Evolutionary conservation across 257 asterid genomes (phyloP), one percentile per base, ranked within the genome.

Genomic region (Mentha longifolia): DNA sequence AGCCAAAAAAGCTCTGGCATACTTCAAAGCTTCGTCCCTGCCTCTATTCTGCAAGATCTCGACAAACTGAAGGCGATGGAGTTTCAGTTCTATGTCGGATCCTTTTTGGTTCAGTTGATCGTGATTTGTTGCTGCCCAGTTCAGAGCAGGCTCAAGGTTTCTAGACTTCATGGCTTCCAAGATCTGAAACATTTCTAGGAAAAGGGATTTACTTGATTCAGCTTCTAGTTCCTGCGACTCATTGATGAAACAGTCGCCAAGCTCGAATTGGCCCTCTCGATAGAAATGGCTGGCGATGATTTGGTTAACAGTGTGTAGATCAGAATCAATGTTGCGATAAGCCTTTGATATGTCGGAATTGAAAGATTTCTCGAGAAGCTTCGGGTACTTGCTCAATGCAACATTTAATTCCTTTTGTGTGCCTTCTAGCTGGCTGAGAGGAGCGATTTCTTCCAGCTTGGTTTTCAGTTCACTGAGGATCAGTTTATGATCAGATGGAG

Each of bases 271-370:
- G 67, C 96, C 97, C 77, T 85, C 93, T 61, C 96, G 85, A 75
- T 84, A 89, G 78, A 94, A 91, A 79, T 94, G 97, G 81, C 86
- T 79, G 55, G 97, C 95, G 28, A 94, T 86, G 71, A 94, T 86
- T 78, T 86, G 87, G 83, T 94, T 86, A 20, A 94, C 79, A 0
- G 85, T 81, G 61, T 79, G 92, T 74, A 39, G 52, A 68, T 95
- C 97, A 46, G 86, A 88, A 72, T 90, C 95, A n/a, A 86, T 81
- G 63, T 88, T 77, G 42, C 97, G 91, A 74, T 87, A 87, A 43
- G 97, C 95, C 84, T 89, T 89, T 28, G 99, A 88, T 65, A 95
- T 85, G 81, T 92, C 97, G 31, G 99, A 86, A 80, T 75, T 86
- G 85, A 91, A 81, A 1, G 89, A 78, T 73, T 88, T 92, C 81